Base-by-base conservation (phyloP, 345 rosid species). In the Boechera divaricarpa region DNA sequence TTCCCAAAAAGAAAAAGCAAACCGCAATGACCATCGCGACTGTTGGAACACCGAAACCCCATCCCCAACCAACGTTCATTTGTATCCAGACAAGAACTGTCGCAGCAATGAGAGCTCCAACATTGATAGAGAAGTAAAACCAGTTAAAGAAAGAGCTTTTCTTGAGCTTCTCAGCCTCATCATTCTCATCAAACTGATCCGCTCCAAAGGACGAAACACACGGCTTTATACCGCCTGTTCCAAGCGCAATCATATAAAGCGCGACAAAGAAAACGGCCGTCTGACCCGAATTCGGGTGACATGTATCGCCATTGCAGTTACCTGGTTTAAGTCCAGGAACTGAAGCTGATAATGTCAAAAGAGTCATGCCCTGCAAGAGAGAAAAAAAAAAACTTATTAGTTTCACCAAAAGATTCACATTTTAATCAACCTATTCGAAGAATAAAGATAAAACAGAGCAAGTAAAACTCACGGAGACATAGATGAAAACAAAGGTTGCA, bases 181-280 rank as follows among this genome's bases (percentile, higher is more conserved):
- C 91, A 36, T 79, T 86, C 69, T 95, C 98, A 61, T 95, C 99
- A 52, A 95, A 95, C 72, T 92, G 99, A 75, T 95, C 99, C 0
- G 99, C 99, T 24, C 96, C 99, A 38, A 92, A 92, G 68, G 99
- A 95, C 6, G 98, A 95, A 55, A 95, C 96, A 62, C 99, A 95
- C 9, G 99, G 98, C 79, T 95, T 95, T 78, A 95, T 95, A 54
- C 98, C 98, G 12, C 99, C 99, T 4, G 96, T 92, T 55, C 97
- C 99, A 4, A 95, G 89, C 71, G 99, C 98, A 12, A 95, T 92
- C 85, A 92, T 36, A 74, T 92, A 92, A 41, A 95, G 89, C 1
- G 97, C 94, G 24, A 82, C 60, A 48, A 92, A 92, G 86, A 82
- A 86, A 33, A 76, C 81, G 15, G 91, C 92, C 0, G 72, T 71